A percentile compares a stretch with the other conserved stretches of the same genome.
Conservation (phyloP, 495 filamentous ascomycete species). For the Tirmania nivea region DNA sequence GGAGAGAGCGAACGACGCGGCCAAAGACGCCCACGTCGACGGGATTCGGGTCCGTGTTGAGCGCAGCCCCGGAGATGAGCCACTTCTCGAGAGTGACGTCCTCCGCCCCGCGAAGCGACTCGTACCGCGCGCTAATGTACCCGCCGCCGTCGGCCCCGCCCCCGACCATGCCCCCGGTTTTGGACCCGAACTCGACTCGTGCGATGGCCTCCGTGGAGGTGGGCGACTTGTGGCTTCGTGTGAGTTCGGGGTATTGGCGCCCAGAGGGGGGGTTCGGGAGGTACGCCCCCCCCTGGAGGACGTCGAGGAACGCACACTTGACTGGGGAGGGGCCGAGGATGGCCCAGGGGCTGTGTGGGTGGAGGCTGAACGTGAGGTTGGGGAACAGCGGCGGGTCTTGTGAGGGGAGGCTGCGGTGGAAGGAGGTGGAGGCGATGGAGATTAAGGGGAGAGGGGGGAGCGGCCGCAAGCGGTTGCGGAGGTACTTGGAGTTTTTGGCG, state of each 20-base stretch:
- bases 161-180: slow-evolving; percentile 16
- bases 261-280: slow-evolving; percentile 37
- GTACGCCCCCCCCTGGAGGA: slow-evolving; percentile 37
- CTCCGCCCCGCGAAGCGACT: slow-evolving; percentile 62
- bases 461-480: background rate
- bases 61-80: slow-evolving; percentile 49
- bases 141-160: slow-evolving; percentile 38
- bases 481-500: too few species aligned
- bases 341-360: slow-evolving; percentile 33
- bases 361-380: slow-evolving; percentile 19
- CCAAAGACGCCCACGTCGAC: background rate
- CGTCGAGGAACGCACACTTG: slow-evolving; percentile 37
- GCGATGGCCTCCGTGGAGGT: slow-evolving; percentile 12
- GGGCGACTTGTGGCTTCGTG: slow-evolving; percentile 31
- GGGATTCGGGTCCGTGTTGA: slow-evolving; percentile 28
- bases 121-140: slow-evolving; percentile 82
- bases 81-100: slow-evolving; percentile 70
- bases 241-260: slow-evolving; percentile 41
- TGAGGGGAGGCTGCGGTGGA: slow-evolving; percentile 28
- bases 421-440: slow-evolving; percentile 12
- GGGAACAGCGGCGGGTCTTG: slow-evolving; percentile 27
- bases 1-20: slow-evolving; percentile 31
- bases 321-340: slow-evolving; percentile 31
- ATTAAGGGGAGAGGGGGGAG: slow-evolving; percentile 5
- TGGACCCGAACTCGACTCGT: slow-evolving; percentile 15